These are phyloP conservation scores for Sporothrix humicola DNA, from an alignment of 2,329 filamentous ascomycete species.

Conservation along the genomic window DNA sequence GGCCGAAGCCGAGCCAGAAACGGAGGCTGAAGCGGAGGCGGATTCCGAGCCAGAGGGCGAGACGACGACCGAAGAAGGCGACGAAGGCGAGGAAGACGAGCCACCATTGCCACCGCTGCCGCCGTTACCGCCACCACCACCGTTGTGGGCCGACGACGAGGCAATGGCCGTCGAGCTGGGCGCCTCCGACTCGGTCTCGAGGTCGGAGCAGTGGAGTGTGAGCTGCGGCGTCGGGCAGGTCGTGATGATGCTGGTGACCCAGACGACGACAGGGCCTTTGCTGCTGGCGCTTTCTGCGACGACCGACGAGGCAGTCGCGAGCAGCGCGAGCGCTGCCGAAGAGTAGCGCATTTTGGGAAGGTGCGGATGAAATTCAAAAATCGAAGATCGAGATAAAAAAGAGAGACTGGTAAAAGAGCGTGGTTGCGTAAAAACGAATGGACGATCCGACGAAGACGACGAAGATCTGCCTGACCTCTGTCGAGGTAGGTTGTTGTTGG, in stretches of 20 bases:
- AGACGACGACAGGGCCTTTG: constrained; percentile 24
- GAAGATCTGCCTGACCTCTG: constrained; percentile 9
- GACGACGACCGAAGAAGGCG: background rate
- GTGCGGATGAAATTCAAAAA: background rate
- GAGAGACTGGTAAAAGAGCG: background rate
- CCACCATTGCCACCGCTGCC: background rate
- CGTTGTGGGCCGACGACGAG: background rate
- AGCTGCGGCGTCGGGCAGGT: constrained; percentile 28
- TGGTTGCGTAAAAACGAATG: background rate
- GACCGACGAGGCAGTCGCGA: background rate
- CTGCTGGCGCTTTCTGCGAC: background rate
- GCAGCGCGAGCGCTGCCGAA: constrained; percentile 3
- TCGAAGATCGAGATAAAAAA: constrained; percentile 25
- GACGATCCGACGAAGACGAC: background rate
- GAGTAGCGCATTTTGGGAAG: background rate
- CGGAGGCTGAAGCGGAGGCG: background rate
- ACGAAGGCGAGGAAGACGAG: background rate
- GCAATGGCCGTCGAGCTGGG: background rate
- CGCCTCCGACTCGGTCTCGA: constrained; percentile 20
- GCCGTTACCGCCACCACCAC: background rate
- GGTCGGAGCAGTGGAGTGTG: constrained; percentile 1
- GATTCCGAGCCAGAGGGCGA: background rate
- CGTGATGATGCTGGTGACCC: constrained; percentile 32
- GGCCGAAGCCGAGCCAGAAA: background rate
- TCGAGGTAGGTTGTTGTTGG: background rate